Evolutionary conservation across 2,329 filamentous ascomycete genomes (phyloP).

Genomic region (Colletotrichum sp.): DNA sequence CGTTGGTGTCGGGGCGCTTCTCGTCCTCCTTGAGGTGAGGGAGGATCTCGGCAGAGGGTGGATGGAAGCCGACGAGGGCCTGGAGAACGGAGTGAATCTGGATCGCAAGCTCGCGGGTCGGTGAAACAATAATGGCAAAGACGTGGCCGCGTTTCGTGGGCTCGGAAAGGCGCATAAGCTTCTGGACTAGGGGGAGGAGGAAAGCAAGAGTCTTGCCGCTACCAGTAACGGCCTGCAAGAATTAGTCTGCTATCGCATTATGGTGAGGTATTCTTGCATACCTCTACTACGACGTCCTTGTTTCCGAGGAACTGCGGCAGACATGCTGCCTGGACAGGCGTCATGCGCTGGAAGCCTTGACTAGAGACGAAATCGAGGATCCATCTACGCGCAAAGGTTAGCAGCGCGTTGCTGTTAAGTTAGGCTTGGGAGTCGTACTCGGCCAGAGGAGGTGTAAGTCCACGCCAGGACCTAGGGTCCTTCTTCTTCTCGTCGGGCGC

Average conservation of each 20-base stretch:
- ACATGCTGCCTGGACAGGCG: constrained; percentile 91
- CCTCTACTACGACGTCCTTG: constrained; percentile 92
- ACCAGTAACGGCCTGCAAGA: constrained; percentile 76
- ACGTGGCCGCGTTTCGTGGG: constrained; percentile 90
- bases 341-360: constrained; percentile 88
- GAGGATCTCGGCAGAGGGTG: constrained; percentile 73
- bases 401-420: constrained; percentile 63
- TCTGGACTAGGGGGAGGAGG: constrained; percentile 77
- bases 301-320: constrained; percentile 88
- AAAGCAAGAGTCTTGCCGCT: constrained; percentile 92
- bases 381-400: constrained; percentile 81
- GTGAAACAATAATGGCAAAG: constrained; percentile 88
- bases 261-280: constrained; percentile 27
- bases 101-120: constrained; percentile 88
- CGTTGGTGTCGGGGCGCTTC: constrained; percentile 53
- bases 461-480: constrained; percentile 52
- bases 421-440: constrained; percentile 22
- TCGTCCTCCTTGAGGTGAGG: constrained; percentile 59
- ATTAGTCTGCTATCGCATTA: constrained; percentile 6
- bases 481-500: constrained; percentile 43
- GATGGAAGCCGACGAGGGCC: constrained; percentile 82
- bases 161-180: constrained; percentile 79
- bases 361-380: constrained; percentile 81
- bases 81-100: constrained; percentile 87
- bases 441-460: constrained; percentile 42